phyloP scores from a whole-genome alignment of 1,139 yeast genomes.

The Kodamaea anthophila region DNA sequence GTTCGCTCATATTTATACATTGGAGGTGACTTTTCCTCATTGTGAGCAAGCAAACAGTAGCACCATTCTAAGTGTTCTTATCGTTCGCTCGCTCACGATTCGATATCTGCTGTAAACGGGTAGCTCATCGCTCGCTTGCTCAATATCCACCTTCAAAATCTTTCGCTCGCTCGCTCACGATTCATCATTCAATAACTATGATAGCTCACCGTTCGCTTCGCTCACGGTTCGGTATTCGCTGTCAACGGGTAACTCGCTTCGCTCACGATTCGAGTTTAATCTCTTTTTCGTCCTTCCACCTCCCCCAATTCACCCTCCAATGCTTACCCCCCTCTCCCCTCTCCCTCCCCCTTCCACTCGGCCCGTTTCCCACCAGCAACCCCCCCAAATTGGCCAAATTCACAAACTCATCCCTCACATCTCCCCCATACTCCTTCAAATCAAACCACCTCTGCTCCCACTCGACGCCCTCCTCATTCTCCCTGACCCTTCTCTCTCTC shows the following conservation, averaged over 20 bases:
- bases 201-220: no score
- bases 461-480: conserved; percentile 49
- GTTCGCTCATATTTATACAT: no score
- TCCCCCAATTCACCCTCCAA: conserved; percentile 59
- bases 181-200: no score
- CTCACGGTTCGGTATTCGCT: neutral
- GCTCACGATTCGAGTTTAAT: conserved; percentile 27
- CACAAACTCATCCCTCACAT: conserved; percentile 38
- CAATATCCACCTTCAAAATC: no score
- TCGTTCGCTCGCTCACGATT: no score
- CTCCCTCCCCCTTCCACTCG: conserved; percentile 57
- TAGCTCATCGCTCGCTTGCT: no score
- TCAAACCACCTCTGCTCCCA: conserved; percentile 85
- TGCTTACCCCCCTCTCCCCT: conserved; percentile 47
- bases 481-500: conserved; percentile 71
- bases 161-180: no score
- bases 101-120: no score
- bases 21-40: no score
- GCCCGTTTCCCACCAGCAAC: conserved; percentile 56
- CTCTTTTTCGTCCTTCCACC: conserved; percentile 58
- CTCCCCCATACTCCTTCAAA: conserved; percentile 39
- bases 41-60: no score
- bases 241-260: neutral
- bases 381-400: conserved; percentile 48
- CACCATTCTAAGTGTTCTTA: no score